Evolutionary conservation across 352 stramenopile species (phyloP).

Genomic region (Globisporangium takayamanum): DNA sequence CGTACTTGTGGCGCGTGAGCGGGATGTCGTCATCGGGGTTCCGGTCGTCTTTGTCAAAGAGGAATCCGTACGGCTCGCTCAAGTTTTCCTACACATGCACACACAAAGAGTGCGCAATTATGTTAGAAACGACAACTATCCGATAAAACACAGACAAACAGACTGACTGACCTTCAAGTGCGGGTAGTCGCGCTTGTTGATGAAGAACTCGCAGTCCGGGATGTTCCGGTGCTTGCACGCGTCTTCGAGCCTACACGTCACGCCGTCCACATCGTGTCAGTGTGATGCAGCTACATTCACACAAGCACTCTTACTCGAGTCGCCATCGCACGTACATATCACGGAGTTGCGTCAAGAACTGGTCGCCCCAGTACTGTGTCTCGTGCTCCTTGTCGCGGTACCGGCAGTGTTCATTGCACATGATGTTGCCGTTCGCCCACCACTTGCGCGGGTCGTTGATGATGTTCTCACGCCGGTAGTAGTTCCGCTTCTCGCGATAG

Average conservation of each 20-base stretch:
- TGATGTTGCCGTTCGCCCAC: constrained; percentile 99
- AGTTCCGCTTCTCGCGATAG: constrained; percentile 84
- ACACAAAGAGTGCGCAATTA: neutral
- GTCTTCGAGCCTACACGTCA: constrained; percentile 79
- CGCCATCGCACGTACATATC: constrained; percentile 77
- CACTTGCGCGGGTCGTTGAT: constrained; percentile 87
- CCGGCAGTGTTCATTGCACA: constrained; percentile 95
- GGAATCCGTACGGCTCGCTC: constrained; percentile 96
- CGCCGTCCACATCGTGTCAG: neutral
- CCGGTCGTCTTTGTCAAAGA: constrained; percentile 96
- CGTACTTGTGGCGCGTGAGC: constrained; percentile 86
- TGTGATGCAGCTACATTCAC: neutral
- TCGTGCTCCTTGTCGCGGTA: constrained; percentile 85
- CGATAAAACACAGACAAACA: neutral
- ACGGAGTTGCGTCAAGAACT: constrained; percentile 93
- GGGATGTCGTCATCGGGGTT: constrained; percentile 92
- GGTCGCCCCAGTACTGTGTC: constrained; percentile 96
- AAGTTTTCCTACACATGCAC: constrained; percentile 81
- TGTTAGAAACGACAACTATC: neutral
- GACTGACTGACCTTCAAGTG: constrained; percentile 89
- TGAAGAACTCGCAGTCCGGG: constrained; percentile 99
- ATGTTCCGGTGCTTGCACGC: constrained; percentile 92
- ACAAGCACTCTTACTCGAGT: neutral
- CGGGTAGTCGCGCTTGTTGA: constrained; percentile 99
- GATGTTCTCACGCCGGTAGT: constrained; percentile 77